phyloP scores from a whole-genome alignment of 805 yeast genomes.

The Pichia gijzeniarum region DNA sequence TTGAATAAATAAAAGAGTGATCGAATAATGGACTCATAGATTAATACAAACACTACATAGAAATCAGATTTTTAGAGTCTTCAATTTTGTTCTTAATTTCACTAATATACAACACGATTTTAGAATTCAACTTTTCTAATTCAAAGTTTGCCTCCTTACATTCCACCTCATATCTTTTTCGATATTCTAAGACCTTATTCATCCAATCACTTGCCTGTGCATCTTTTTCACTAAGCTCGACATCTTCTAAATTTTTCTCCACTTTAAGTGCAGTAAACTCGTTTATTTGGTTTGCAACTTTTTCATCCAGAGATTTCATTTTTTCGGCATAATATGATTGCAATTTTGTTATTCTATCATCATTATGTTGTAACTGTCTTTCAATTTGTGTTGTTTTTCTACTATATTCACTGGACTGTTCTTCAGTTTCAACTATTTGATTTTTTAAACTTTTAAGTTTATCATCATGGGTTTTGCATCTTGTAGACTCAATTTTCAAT shows the following conservation, averaged over 20 bases:
- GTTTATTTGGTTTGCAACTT: slow-evolving; percentile 37
- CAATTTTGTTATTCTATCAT: slow-evolving; percentile 41
- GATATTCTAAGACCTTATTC: slow-evolving; percentile 31
- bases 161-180: slow-evolving; percentile 45
- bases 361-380: slow-evolving; percentile 42
- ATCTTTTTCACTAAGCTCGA: slow-evolving; percentile 41
- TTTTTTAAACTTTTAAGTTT: slow-evolving; percentile 26
- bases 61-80: slow-evolving; percentile 9
- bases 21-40: neutral
- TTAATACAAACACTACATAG: neutral
- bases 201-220: slow-evolving; percentile 36
- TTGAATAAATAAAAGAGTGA: slow-evolving; percentile 9
- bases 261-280: slow-evolving; percentile 44
- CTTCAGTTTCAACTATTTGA: slow-evolving; percentile 35
- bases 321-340: slow-evolving; percentile 40
- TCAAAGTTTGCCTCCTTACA: slow-evolving; percentile 47
- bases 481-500: slow-evolving; percentile 38
- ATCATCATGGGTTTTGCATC: slow-evolving; percentile 32
- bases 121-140: slow-evolving; percentile 48
- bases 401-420: slow-evolving; percentile 35
- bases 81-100: slow-evolving; percentile 39
- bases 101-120: slow-evolving; percentile 44
- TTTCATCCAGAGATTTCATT: slow-evolving; percentile 35
- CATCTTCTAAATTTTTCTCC: slow-evolving; percentile 42
- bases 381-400: slow-evolving; percentile 41